Evolutionary conservation across 108 stramenopile genomes (phyloP), one percentile per base, ranked within the genome.

Genomic region (Skeletonema grethae): DNA sequence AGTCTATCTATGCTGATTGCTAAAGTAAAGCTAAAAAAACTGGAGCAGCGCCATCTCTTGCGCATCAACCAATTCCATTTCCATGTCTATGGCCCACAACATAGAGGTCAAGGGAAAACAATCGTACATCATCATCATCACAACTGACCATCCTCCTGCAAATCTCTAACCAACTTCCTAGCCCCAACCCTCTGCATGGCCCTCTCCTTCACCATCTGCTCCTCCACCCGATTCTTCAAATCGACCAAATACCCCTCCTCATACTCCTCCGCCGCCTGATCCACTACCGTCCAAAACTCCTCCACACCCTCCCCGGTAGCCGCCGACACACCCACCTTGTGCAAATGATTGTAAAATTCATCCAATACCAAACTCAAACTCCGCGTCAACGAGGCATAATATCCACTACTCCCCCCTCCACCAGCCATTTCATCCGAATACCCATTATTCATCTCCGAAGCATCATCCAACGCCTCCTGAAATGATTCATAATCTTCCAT

Each of bases 401-500:
- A 99, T 25, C 91, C 90, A 15, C 94, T 48, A 25, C 80, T 58
- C 7, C 59, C 66, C 5, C 67, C 69, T 0, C 24, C 58, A 24
- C 71, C 63, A 7, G 70, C 72, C 73, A 70, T 66, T 58, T 77
- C 76, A 20, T 85, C 87, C 30, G 73, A 69, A 31, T 66, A 66
- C 15, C 72, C 86, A 18, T 80, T 80, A 18, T 80, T 80, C 11
- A 35, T 53, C n/a, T 61, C 43, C 16, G 57, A 57, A 0, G 79
- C 69, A 66, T 77, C 79, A 75, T 99, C 97, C 65, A 99, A 64
- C 3, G 97, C 98, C 39, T 97, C 96, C 72, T 97, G 97, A 68
- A 99, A 99, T 31, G 77, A 80, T 63, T 98, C 98, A 67, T 97
- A 99, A 82, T 99, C 98, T 24, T 79, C 70, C 99, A 99, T 99